Conservation (phyloP, 2,329 filamentous ascomycete genomes). For the Xylariaceae sp. region DNA sequence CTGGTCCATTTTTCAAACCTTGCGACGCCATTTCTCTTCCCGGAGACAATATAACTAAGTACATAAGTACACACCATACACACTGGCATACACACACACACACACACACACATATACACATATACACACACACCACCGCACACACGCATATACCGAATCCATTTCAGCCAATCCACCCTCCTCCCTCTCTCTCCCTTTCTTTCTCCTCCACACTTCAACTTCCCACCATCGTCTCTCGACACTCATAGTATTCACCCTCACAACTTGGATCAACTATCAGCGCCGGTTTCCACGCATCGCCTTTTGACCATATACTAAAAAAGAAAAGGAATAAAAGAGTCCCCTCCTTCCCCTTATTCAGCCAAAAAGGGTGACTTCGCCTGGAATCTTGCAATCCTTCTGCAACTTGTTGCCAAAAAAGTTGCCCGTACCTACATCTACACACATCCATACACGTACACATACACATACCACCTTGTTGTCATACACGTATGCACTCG, state of each 20-base stretch:
- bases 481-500: not conserved
- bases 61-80: not conserved
- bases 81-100: not conserved
- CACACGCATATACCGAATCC: conserved; percentile 2
- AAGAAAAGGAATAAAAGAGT: no score
- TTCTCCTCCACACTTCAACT: conserved; percentile 2
- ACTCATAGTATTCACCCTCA: not conserved
- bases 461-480: not conserved
- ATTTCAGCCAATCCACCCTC: conserved; percentile 1
- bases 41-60: not conserved
- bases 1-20: not conserved
- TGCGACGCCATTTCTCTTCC: not conserved
- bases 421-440: no score
- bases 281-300: not conserved
- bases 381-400: not conserved
- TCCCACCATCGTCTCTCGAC: not conserved
- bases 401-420: not conserved
- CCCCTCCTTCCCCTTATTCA: not conserved
- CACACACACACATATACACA: not conserved
- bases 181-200: conserved; percentile 9
- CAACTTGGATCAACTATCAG: not conserved
- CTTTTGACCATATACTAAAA: not conserved
- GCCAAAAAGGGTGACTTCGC: not conserved
- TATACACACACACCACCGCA: not conserved
- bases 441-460: not conserved